Conservation (phyloP, 2,329 filamentous ascomycete genomes). For the Dactylellina leptospora region DNA sequence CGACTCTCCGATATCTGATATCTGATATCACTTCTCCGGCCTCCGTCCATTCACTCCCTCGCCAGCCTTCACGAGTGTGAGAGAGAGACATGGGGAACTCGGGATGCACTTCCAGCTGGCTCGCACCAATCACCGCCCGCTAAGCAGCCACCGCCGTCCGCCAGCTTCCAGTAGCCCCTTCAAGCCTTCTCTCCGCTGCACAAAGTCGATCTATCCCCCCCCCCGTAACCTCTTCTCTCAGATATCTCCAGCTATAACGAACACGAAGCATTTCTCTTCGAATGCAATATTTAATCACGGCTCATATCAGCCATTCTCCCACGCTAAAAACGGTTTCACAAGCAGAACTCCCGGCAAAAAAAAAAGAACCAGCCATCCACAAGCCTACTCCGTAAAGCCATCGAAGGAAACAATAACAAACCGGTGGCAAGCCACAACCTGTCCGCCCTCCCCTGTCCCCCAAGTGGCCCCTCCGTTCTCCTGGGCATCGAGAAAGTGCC, state of each 20-base stretch:
- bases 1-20: neutral
- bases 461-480: neutral
- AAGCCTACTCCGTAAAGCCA: neutral
- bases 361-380: neutral
- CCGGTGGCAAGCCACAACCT: neutral
- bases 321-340: neutral
- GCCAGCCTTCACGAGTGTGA: neutral
- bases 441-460: slow-evolving; percentile 1
- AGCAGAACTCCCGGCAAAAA: neutral
- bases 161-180: neutral
- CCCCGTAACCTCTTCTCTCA: neutral
- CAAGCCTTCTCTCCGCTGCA: neutral
- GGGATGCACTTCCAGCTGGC: slow-evolving; percentile 38
- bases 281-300: neutral
- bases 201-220: neutral
- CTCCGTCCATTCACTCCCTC: no score
- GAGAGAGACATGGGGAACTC: slow-evolving; percentile 23
- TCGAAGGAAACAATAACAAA: neutral
- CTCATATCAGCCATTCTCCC: neutral
- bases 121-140: slow-evolving; percentile 13
- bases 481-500: slow-evolving; percentile 52
- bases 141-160: neutral
- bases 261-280: neutral
- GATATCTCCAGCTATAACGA: neutral
- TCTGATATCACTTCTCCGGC: no score